Conservation (phyloP, 1,284 basidiomycete genomes). For the Phellopilus nigrolimitatus region DNA sequence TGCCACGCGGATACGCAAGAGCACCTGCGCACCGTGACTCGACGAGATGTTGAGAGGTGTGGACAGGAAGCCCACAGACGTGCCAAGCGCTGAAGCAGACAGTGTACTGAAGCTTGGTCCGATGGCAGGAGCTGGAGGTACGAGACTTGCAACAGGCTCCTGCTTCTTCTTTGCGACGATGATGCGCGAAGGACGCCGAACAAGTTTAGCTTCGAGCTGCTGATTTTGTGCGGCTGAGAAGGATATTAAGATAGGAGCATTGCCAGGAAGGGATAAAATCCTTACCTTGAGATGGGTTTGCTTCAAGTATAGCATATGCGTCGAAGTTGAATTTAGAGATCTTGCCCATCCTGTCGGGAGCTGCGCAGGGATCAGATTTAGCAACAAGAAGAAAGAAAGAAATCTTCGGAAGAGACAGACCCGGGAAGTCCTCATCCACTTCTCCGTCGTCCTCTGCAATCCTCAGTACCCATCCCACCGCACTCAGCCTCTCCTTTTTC, state of each 20-base stretch:
- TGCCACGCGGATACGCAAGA: conserved; percentile 74
- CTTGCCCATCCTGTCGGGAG: conserved; percentile 83
- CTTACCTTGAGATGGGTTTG: conserved; percentile 73
- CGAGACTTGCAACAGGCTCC: conserved; percentile 22
- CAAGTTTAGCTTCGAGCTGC: conserved; percentile 69
- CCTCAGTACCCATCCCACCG: conserved; percentile 89
- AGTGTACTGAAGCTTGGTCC: conserved; percentile 31
- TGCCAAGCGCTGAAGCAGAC: conserved; percentile 35
- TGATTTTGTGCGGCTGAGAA: conserved; percentile 77
- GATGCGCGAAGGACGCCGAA: conserved; percentile 68
- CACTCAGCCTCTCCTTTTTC: conserved; percentile 60
- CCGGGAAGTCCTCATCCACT: conserved; percentile 97
- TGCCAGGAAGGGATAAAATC: conserved; percentile 9
- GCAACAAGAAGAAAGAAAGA: neutral
- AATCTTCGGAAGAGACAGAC: conserved; percentile 36
- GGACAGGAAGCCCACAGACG: conserved; percentile 45
- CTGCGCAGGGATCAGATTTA: conserved; percentile 36
- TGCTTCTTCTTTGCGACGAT: conserved; percentile 58
- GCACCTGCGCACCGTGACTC: conserved; percentile 73
- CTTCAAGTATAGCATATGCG: conserved; percentile 83
- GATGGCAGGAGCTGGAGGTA: conserved; percentile 29
- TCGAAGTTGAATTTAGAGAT: conserved; percentile 89
- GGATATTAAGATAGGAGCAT: neutral
- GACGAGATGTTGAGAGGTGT: conserved; percentile 62
- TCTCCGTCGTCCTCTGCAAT: conserved; percentile 98